Percentiles rank a stretch among this genome's conserved stretches.
Conservation (phyloP, 2,329 filamentous ascomycete genomes). For the Claviceps monticola region DNA sequence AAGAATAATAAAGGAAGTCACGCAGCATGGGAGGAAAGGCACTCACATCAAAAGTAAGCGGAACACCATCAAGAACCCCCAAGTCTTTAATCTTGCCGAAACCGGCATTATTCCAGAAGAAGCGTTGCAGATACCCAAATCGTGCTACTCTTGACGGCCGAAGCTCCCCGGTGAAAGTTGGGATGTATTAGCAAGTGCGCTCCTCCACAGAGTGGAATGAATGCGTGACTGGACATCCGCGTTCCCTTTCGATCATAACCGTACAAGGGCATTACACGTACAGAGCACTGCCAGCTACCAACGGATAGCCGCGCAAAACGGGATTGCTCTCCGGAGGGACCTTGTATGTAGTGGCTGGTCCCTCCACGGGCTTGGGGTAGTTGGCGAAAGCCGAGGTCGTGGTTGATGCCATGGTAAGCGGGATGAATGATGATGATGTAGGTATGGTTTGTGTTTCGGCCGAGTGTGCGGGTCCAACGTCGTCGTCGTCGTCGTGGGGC, state of each 20-base stretch:
- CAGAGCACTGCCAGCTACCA: slow-evolving; percentile 23
- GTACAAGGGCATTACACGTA: not conserved
- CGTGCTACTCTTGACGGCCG: slow-evolving; percentile 38
- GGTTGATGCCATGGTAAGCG: slow-evolving; percentile 1
- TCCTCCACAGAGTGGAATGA: no score
- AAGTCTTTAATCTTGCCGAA: slow-evolving; percentile 35
- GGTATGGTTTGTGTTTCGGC: not conserved
- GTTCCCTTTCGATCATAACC: no score
- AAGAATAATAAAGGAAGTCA: no score
- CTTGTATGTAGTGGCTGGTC: slow-evolving; percentile 23
- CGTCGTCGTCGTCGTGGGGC: not conserved
- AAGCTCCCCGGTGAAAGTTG: not conserved
- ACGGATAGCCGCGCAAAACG: slow-evolving; percentile 48
- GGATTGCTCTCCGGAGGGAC: slow-evolving; percentile 47
- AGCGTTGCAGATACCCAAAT: slow-evolving; percentile 44
- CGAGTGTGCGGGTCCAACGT: not conserved
- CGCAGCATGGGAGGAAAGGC: not conserved
- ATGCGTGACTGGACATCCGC: no score
- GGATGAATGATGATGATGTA: not conserved
- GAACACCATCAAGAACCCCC: slow-evolving; percentile 29
- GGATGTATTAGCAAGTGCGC: not conserved
- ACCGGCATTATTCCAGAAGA: slow-evolving; percentile 57
- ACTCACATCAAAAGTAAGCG: slow-evolving; percentile 33
- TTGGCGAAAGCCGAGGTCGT: slow-evolving; percentile 21
- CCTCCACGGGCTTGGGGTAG: slow-evolving; percentile 25